Conservation (phyloP, 352 stramenopile species). For the Globisporangium alternatum region DNA sequence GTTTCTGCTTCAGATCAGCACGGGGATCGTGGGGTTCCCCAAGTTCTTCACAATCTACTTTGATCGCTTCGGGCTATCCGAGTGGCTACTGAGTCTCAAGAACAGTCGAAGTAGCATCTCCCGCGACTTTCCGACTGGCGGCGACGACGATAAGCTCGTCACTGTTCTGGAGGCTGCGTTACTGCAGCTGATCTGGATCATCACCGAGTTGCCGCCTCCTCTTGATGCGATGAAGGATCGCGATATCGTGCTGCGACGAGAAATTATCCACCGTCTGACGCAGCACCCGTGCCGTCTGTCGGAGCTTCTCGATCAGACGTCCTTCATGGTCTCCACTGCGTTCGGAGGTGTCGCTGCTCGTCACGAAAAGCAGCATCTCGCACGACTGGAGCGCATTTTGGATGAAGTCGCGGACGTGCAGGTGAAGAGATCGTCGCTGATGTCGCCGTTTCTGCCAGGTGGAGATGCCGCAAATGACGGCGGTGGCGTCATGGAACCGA, state of each 20-base stretch:
- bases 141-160: constrained; percentile 62
- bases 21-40: constrained; percentile 50
- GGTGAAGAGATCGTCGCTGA: constrained; percentile 35
- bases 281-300: constrained; percentile 71
- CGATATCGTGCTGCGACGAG: constrained; percentile 70
- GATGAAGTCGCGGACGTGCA: constrained; percentile 76
- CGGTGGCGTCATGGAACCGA: constrained; percentile 58
- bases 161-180: constrained; percentile 75
- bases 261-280: constrained; percentile 85
- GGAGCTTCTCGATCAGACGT: constrained; percentile 76
- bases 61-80: constrained; percentile 71
- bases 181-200: constrained; percentile 81
- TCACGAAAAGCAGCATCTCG: constrained; percentile 66
- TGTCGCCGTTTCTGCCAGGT: constrained; percentile 28
- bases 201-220: constrained; percentile 79
- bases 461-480: constrained; percentile 35
- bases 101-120: constrained; percentile 49
- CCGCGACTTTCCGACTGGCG: constrained; percentile 23
- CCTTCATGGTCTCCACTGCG: constrained; percentile 66
- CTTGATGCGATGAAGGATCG: constrained; percentile 54
- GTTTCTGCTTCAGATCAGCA: constrained; percentile 67
- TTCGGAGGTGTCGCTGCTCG: constrained; percentile 60
- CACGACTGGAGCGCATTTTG: constrained; percentile 56
- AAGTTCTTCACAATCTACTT: constrained; percentile 82
- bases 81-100: constrained; percentile 68